Percentiles rank a stretch among this genome's conserved stretches.
Conservation (phyloP, 148 eudicot genomes). For the Camellia lanceoleosa region DNA sequence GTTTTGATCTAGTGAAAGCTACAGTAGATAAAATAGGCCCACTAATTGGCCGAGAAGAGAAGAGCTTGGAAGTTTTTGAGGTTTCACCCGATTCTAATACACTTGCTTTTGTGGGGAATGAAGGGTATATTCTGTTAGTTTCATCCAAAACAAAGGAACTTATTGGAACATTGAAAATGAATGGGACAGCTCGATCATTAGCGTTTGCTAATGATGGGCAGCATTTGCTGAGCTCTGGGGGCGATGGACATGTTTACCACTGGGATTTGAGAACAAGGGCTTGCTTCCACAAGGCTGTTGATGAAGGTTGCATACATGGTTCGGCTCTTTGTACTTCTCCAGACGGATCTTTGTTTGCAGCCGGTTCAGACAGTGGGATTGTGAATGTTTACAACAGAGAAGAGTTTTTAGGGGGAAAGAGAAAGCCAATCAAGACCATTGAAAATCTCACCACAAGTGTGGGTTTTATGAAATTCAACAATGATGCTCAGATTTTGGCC, state of each 20-base stretch:
- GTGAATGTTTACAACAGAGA: conserved; percentile 80
- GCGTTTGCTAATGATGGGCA: conserved; percentile 71
- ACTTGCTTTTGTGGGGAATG: conserved; percentile 86
- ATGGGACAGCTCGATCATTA: conserved; percentile 78
- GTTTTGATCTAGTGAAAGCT: conserved; percentile 73
- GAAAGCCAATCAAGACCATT: conserved; percentile 69
- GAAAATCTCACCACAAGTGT: conserved; percentile 68
- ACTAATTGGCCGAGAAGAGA: conserved; percentile 84
- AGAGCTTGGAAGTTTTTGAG: conserved; percentile 79
- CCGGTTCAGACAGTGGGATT: conserved; percentile 80
- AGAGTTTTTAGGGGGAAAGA: conserved; percentile 81
- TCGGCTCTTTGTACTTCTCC: conserved; percentile 74
- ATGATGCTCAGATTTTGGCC: conserved; percentile 79
- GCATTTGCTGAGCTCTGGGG: conserved; percentile 77
- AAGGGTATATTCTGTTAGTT: conserved; percentile 81
- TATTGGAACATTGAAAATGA: conserved; percentile 89
- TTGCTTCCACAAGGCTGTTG: conserved; percentile 78
- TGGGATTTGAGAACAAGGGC: conserved; percentile 87
- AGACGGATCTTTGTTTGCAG: conserved; percentile 67
- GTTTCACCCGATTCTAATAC: conserved; percentile 89
- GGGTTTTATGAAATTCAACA: conserved; percentile 74
- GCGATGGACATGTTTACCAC: conserved; percentile 84
- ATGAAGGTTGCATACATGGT: conserved; percentile 78
- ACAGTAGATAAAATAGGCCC: conserved; percentile 73
- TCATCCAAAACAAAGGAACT: conserved; percentile 82